Evolutionary conservation across 2,329 filamentous ascomycete genomes (phyloP), one percentile per base, ranked within the genome.

Genomic region (Aspergillus floridensis): DNA sequence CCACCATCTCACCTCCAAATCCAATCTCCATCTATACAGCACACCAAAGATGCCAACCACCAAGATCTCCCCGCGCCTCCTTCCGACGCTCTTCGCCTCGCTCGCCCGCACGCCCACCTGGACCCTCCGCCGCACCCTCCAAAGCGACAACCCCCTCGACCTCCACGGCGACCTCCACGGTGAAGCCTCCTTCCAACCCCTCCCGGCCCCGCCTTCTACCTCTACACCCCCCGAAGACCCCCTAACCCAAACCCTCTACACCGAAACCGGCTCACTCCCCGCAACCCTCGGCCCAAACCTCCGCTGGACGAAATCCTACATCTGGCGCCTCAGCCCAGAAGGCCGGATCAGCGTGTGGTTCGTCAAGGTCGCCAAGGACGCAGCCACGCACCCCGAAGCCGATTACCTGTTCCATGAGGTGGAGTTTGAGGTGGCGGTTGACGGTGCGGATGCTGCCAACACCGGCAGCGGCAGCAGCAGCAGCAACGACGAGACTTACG

Each of bases 401-500:
- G 77, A 80, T 65, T 80, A 80, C 60, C 66, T 80, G 12, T 80
- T 80, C 57, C 78, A 80, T 59, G 71, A 77, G 41, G 76, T 80
- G 32, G 73, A 73, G 14, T 74, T 78, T 44, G 64, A 21, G 29
- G 16, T 50, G 21, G 51, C 32, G 47, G 29, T 21, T 31, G 21
- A 6, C 19, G 21, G 12, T 5, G 55, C 60, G 49, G 55, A 61
- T 35, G 11, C 61, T 44, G n/a, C 16, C 6, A 5, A 16, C 2
- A 14, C 26, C 26, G 10, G 11, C 11, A 2, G 4, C 11, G 5
- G 14, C 11, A 35, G 14, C 32, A 3, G 14, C 16, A n/a, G 6
- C 38, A 41, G 2, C 5, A n/a, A 41, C 38, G 6, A 19, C 16
- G 12, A 65, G 12, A 56, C 62, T 22, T 66, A 67, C 32, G 65